Evolutionary conservation across 495 filamentous ascomycete species (phyloP).

Genomic region (Neurospora terricola): DNA sequence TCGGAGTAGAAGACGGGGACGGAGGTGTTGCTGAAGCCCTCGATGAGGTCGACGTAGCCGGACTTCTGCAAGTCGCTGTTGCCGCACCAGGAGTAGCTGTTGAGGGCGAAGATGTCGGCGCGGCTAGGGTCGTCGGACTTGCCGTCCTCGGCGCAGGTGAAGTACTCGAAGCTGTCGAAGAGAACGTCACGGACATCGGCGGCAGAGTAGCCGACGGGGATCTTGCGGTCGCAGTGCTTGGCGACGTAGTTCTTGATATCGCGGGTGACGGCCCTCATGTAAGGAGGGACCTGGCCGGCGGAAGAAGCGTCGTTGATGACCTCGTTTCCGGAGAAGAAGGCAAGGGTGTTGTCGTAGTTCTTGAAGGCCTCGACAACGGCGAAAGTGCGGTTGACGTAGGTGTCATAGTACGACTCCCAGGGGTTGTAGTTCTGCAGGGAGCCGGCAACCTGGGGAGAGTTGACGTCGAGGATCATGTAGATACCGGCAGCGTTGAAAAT

Average conservation of each 20-base stretch:
- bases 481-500: constrained; percentile 73
- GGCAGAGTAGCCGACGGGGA: constrained; percentile 56
- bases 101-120: constrained; percentile 84
- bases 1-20: constrained; percentile 95
- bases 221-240: constrained; percentile 27
- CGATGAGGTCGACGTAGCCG: constrained; percentile 61
- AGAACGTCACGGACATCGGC: constrained; percentile 79
- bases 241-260: constrained; percentile 73
- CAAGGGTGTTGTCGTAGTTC: constrained; percentile 80
- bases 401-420: constrained; percentile 57
- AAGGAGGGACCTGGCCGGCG: constrained; percentile 46
- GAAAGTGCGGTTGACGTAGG: constrained; percentile 77
- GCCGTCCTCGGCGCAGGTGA: constrained; percentile 67
- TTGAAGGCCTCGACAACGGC: constrained; percentile 91
- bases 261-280: constrained; percentile 73
- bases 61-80: constrained; percentile 58
- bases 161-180: constrained; percentile 70
- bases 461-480: constrained; percentile 72
- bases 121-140: constrained; percentile 52
- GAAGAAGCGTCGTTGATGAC: constrained; percentile 65
- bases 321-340: constrained; percentile 91
- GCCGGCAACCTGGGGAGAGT: constrained; percentile 74
- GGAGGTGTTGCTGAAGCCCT: constrained; percentile 58
- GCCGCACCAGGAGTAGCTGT: constrained; percentile 94
- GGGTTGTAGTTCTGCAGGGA: constrained; percentile 64